A percentile compares a stretch with the other conserved stretches of the same genome.
Evolutionary conservation across 2,329 filamentous ascomycete species (phyloP).

Genomic region (Pestalotiopsis fici): DNA sequence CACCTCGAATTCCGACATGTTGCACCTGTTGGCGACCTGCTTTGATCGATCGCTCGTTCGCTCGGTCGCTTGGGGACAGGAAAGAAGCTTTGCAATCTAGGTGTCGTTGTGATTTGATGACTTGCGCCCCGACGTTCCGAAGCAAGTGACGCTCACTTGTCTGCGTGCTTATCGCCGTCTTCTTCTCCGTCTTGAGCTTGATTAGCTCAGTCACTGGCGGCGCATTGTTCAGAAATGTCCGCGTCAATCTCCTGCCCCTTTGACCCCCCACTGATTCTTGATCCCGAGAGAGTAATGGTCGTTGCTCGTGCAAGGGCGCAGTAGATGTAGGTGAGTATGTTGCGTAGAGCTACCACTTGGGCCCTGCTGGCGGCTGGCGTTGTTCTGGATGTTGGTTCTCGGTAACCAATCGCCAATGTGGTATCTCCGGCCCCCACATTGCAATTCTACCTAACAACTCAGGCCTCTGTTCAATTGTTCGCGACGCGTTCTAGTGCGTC

Average conservation of each 20-base stretch:
- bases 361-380: too few species aligned
- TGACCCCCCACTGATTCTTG: too few species aligned
- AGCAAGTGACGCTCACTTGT: background rate
- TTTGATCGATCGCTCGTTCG: background rate
- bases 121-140: background rate
- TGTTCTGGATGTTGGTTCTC: too few species aligned
- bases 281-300: too few species aligned
- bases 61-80: background rate
- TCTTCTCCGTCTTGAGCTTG: background rate
- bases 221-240: background rate
- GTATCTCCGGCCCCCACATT: background rate
- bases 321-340: too few species aligned
- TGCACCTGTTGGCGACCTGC: background rate
- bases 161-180: background rate
- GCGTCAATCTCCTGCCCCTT: too few species aligned
- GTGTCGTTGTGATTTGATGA: too few species aligned
- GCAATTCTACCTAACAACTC: background rate
- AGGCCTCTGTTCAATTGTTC: background rate
- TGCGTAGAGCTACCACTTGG: too few species aligned
- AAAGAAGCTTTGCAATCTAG: too few species aligned
- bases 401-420: too few species aligned
- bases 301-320: too few species aligned
- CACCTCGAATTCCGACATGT: conserved; percentile 28
- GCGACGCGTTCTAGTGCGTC: background rate
- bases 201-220: background rate